Conservation (phyloP, 768 basidiomycete genomes). For the Suillus brevipes region DNA sequence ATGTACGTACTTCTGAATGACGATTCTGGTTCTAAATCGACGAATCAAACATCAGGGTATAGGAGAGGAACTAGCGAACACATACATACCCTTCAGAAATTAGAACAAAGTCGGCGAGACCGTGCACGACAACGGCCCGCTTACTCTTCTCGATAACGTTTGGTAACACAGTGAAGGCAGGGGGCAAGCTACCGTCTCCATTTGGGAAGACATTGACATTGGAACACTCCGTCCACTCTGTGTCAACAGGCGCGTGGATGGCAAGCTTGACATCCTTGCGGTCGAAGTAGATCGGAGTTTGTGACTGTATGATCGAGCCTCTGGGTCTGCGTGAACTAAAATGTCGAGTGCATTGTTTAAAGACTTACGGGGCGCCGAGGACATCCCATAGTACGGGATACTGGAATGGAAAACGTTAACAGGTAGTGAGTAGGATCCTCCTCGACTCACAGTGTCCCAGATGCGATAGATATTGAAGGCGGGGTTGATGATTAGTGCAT, state of each 20-base stretch:
- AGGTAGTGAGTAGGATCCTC: neutral
- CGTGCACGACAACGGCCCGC: conserved; percentile 68
- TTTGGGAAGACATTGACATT: conserved; percentile 58
- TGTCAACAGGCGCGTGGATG: conserved; percentile 66
- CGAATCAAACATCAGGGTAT: neutral
- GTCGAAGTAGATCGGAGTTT: conserved; percentile 72
- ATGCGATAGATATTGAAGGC: conserved; percentile 79
- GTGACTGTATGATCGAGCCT: conserved; percentile 54
- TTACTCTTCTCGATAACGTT: conserved; percentile 75
- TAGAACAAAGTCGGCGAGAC: conserved; percentile 69
- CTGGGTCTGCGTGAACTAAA: conserved; percentile 30
- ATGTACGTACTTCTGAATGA: conserved; percentile 55
- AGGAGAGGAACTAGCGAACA: neutral
- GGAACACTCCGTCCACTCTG: conserved; percentile 66
- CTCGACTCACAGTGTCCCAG: conserved; percentile 56
- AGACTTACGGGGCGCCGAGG: conserved; percentile 71
- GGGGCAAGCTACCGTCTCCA: conserved; percentile 61
- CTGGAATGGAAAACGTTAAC: conserved; percentile 16
- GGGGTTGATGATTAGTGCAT: conserved; percentile 63
- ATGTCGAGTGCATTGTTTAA: neutral
- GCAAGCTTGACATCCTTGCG: conserved; percentile 60
- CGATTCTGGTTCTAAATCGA: conserved; percentile 47
- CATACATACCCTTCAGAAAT: conserved; percentile 65
- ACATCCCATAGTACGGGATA: conserved; percentile 78
- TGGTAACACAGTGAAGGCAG: conserved; percentile 65